Percentiles rank a stretch among this genome's conserved stretches.
Evolutionary conservation across 805 yeast species (phyloP).

Genomic region (Zygoascus biomembranicola): DNA sequence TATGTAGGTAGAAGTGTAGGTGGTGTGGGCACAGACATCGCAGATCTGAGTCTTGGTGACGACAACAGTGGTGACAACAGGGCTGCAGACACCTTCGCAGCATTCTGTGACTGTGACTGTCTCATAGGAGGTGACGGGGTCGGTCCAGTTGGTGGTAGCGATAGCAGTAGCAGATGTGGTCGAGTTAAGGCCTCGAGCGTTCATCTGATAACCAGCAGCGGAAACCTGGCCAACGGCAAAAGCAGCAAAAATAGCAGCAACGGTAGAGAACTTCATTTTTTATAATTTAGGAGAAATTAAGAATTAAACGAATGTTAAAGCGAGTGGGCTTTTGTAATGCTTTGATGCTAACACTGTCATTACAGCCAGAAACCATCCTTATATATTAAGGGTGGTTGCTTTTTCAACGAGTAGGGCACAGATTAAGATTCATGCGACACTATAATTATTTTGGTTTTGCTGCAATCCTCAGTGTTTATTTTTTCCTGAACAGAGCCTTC

Average conservation of each 20-base stretch:
- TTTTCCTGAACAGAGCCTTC: not conserved
- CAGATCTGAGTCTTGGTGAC: conserved; percentile 4
- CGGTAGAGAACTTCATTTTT: conserved; percentile 5
- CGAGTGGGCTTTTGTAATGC: not conserved
- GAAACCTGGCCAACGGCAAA: not conserved
- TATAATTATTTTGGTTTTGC: not conserved
- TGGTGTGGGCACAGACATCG: conserved; percentile 6
- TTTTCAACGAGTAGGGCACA: not conserved
- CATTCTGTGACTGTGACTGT: conserved; percentile 10
- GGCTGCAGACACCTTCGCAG: conserved; percentile 14
- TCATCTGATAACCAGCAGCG: not conserved
- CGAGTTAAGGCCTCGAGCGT: not conserved
- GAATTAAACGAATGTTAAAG: not conserved
- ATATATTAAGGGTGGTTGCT: not conserved
- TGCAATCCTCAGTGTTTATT: not conserved
- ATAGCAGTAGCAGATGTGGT: not conserved
- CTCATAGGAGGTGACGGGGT: not conserved
- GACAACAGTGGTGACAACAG: conserved; percentile 9
- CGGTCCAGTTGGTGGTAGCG: not conserved
- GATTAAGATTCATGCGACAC: not conserved
- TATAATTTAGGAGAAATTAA: not conserved
- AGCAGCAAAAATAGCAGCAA: not conserved
- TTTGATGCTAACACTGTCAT: not conserved
- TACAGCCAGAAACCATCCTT: not conserved
- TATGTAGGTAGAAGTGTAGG: conserved; percentile 10